These are phyloP conservation scores for Acrocalymma vagum DNA, from an alignment of 2,329 filamentous ascomycete species.

Conservation along the genomic window DNA sequence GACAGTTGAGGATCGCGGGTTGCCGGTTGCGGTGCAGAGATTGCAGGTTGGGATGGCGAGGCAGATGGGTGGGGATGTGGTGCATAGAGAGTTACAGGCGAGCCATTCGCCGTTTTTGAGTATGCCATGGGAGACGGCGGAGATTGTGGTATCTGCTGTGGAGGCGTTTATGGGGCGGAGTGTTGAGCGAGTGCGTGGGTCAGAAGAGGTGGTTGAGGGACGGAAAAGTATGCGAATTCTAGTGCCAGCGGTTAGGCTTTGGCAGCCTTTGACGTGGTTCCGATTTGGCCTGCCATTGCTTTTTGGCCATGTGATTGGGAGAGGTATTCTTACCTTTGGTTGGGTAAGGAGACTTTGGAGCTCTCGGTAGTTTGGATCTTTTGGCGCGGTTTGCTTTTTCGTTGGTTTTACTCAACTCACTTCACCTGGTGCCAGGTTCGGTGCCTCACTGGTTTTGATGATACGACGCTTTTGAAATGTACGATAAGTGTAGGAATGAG, in stretches of 20 bases:
- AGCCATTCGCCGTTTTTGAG: slow-evolving; percentile 62
- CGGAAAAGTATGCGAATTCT: neutral
- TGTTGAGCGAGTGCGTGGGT: neutral
- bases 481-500: too few relatives aligned
- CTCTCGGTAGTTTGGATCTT: too few relatives aligned
- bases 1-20: slow-evolving; percentile 51
- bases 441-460: too few relatives aligned
- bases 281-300: slow-evolving; percentile 10
- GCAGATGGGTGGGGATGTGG: slow-evolving; percentile 47
- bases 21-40: slow-evolving; percentile 53
- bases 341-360: slow-evolving; percentile 1
- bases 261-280: slow-evolving; percentile 5
- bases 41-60: slow-evolving; percentile 50
- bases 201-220: neutral
- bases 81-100: slow-evolving; percentile 52
- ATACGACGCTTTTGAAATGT: too few relatives aligned
- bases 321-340: neutral
- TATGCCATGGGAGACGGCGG: slow-evolving; percentile 50
- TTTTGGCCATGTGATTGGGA: slow-evolving; percentile 9
- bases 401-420: too few relatives aligned
- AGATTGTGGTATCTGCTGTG: slow-evolving; percentile 50
- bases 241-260: slow-evolving; percentile 2
- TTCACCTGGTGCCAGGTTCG: too few relatives aligned
- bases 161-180: slow-evolving; percentile 30
- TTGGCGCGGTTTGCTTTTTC: too few relatives aligned